Percentiles rank a stretch among this genome's conserved stretches.
Conservation (phyloP, 805 yeast species). For the Zygotorulaspora chibaensis region DNA sequence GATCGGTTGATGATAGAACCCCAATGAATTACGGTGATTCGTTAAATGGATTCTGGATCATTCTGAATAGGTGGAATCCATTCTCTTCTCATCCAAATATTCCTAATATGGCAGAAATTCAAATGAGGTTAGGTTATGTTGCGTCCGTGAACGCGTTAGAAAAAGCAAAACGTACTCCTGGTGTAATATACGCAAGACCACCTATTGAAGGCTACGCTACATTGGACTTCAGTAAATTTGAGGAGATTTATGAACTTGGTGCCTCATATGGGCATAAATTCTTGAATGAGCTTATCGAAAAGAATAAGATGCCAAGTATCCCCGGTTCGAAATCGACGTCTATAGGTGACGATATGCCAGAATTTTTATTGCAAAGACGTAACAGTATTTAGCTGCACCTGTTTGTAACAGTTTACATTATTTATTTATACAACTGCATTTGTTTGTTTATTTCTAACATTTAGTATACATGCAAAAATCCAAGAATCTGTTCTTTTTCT, state of each 20-base stretch:
- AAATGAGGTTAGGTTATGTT: constrained; percentile 87
- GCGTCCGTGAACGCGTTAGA: constrained; percentile 93
- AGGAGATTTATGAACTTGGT: constrained; percentile 83
- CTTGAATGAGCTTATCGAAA: constrained; percentile 48
- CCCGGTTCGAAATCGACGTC: constrained; percentile 44
- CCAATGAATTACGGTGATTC: constrained; percentile 92
- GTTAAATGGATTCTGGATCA: constrained; percentile 86
- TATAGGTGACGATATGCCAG: constrained; percentile 30
- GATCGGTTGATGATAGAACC: constrained; percentile 86
- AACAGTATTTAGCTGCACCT: constrained; percentile 50
- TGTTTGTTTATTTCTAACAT: neutral
- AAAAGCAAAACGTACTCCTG: constrained; percentile 75
- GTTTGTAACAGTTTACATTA: neutral
- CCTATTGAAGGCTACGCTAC: constrained; percentile 93
- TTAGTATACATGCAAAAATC: constrained; percentile 1
- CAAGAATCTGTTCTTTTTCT: too few relatives aligned
- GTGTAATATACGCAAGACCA: constrained; percentile 84
- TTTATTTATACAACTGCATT: constrained; percentile 2
- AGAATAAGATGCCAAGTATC: constrained; percentile 56
- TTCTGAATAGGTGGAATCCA: constrained; percentile 83
- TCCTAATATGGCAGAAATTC: constrained; percentile 94
- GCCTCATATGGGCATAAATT: constrained; percentile 61
- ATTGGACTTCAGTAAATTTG: constrained; percentile 85
- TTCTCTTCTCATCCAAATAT: constrained; percentile 82
- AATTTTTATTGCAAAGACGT: constrained; percentile 46